Evolutionary conservation across 1,284 basidiomycete species (phyloP).

Genomic region (Mycena citricolor): DNA sequence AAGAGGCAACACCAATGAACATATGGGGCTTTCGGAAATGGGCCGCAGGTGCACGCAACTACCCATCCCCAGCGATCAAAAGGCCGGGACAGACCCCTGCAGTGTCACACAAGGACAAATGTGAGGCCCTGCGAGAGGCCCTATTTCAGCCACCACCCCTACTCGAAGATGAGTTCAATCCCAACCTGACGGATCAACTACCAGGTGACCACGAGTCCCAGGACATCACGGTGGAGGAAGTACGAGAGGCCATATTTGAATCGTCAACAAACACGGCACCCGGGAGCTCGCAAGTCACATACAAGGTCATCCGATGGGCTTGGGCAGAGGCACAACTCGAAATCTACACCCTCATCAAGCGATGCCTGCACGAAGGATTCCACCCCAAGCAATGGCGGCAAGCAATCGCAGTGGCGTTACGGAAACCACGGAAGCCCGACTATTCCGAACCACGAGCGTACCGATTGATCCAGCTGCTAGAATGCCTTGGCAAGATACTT

Average conservation of each 20-base stretch:
- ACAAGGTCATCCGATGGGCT: conserved; percentile 23
- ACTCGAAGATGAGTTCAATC: conserved; percentile 10
- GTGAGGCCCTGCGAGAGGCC: conserved; percentile 25
- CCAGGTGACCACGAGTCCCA: conserved; percentile 16
- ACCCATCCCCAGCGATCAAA: conserved; percentile 21
- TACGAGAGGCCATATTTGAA: conserved; percentile 17
- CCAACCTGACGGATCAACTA: conserved; percentile 10
- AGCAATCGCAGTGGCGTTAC: conserved; percentile 26
- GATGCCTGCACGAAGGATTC: conserved; percentile 20
- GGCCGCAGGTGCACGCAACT: conserved; percentile 21
- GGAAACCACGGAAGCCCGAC: conserved; percentile 29
- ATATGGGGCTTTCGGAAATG: conserved; percentile 23
- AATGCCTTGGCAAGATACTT: conserved; percentile 30
- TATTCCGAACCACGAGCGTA: conserved; percentile 30
- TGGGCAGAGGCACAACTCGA: conserved; percentile 15
- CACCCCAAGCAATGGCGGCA: conserved; percentile 26
- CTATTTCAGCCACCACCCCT: conserved; percentile 26
- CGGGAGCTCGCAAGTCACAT: conserved; percentile 20
- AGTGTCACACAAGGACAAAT: conserved; percentile 25
- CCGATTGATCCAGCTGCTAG: conserved; percentile 29
- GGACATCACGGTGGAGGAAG: conserved; percentile 19
- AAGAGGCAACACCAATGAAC: conserved; percentile 15
- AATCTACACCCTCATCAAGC: conserved; percentile 3
- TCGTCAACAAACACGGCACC: conserved; percentile 20
- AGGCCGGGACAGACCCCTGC: conserved; percentile 10